Evolutionary conservation across 2,329 filamentous ascomycete species (phyloP), one percentile per base, ranked within the genome.

Genomic region (Aspergillus phoenicis): DNA sequence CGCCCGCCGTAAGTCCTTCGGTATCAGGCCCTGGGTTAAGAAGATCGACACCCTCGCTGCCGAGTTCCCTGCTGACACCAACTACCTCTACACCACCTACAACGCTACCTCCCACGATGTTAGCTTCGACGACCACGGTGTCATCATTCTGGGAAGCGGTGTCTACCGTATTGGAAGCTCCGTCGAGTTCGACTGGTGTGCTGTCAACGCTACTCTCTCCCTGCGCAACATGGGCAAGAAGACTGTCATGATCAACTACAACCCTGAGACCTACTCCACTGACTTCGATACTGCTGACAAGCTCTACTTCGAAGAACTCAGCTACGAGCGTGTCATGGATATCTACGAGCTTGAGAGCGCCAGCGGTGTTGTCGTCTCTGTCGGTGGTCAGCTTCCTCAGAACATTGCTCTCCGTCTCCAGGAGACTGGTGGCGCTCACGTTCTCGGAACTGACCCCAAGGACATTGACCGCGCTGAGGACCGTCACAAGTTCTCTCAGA

Each of bases 401-500:
- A 98, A 98, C 82, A 97, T 98, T 73, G 95, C 95, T 4, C 88
- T 98, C 52, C 90, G 91, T 68, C 87, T 99, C 4, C 94, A 98
- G 80, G 92, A 98, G 75, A 89, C 87, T 55, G 95, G 95, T 57
- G 89, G 91, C 61, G 94, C 94, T 60, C 93, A 93, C 63, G 87
- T 99, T 58, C 87, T 99, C 7, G 95, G 95, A 70, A 99, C 95
- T 0, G 87, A 98, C 71, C 95, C 95, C 39, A 85, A 88, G 72
- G 92, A 98, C 73, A 99, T 99, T 68, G 95, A 99, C 85, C 96
- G 93, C 82, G 95, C 95, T 51, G 95, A 99, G 80, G 93, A 99
- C 77, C 88, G 95, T 74, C 93, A 98, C 78, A 98, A 99, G 79
- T 99, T 99, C 83, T 97, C 94, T 22, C 90, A 93, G 72, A 98